These are phyloP conservation scores for Beta vulgaris DNA, from an alignment of 148 eudicot genomes.

Conservation along the genomic window DNA sequence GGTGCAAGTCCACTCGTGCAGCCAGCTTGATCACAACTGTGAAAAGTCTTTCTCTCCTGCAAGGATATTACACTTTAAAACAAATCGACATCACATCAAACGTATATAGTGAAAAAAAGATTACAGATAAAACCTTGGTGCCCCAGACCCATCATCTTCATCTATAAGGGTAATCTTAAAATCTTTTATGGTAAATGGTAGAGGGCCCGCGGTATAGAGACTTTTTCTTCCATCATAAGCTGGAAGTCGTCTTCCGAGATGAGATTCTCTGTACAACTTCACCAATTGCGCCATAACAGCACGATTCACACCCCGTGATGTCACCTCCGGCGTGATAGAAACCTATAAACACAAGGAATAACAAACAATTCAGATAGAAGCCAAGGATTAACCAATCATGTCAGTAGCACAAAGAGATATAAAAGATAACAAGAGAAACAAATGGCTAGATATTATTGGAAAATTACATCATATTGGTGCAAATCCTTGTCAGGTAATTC, in stretches of 20 bases:
- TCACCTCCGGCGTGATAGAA: conserved; percentile 72
- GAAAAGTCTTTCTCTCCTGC: conserved; percentile 60
- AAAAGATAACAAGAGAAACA: background rate
- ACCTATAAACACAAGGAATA: conserved; percentile 43
- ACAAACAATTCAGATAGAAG: background rate
- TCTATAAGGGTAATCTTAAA: conserved; percentile 61
- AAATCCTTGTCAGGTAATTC: conserved; percentile 89
- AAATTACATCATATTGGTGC: conserved; percentile 85
- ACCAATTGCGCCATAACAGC: conserved; percentile 73
- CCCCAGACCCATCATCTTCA: conserved; percentile 68
- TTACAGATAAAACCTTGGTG: conserved; percentile 36
- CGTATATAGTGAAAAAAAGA: background rate
- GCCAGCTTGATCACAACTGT: conserved; percentile 63
- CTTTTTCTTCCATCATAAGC: conserved; percentile 92
- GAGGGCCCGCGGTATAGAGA: conserved; percentile 80
- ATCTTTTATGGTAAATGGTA: conserved; percentile 66
- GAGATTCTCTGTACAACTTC: conserved; percentile 59
- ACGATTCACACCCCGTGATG: conserved; percentile 68
- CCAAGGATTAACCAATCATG: background rate
- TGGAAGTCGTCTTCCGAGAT: conserved; percentile 76
- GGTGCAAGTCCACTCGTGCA: conserved; percentile 68
- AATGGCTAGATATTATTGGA: background rate
- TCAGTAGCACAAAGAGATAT: background rate
- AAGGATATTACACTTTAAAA: background rate
- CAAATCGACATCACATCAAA: background rate